Evolutionary conservation across 352 stramenopile species (phyloP), one percentile per base, ranked within the genome.

Genomic region (Pythium myriotylum): DNA sequence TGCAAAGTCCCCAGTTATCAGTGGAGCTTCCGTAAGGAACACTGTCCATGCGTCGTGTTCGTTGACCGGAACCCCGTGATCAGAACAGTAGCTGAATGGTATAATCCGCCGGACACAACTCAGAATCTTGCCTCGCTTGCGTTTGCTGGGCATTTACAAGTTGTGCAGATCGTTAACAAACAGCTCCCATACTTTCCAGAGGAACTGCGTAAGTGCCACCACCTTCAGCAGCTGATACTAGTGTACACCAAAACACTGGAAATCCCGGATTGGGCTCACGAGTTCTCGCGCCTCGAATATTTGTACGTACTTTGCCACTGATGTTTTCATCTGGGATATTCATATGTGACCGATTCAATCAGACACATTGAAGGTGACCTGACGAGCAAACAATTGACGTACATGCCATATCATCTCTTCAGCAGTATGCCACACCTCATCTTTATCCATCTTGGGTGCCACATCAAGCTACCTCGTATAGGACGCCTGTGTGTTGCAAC

Each of bases 141-240:
- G 22, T 7, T 22, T n/a, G 50, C 61, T 12, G 67, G 67, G 7
- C 29, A 71, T n/a, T 41, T 71, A 0, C 6, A 51, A 10, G 70
- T 68, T 39, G 19, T 71, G 6, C 53, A 74, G 37, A 68, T 74
- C 49, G 68, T 71, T 19, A 74, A 74, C 33, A 26, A 58, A 16
- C 52, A 61, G 12, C 14, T 74, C 2, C 35, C 49, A 1, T 27
- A 17, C 14, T 39, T 71, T 7, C 62, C 62, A 2, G 20, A 39
- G 6, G 62, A 70, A 23, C 54, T 74, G 2, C 57, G 53, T 5
- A 27, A 37, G 2, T 68, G 67, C 37, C 19, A 46, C 4, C 13
- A 54, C 7, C 22, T 74, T 9, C 54, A 70, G 5, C 62, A 74
- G 39, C 35, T 74, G 42, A 77, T 70, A 22, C 20, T 75, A 26